phyloP scores from a whole-genome alignment of 2,329 filamentous ascomycete species.

The Exutisphaerella laricina region DNA sequence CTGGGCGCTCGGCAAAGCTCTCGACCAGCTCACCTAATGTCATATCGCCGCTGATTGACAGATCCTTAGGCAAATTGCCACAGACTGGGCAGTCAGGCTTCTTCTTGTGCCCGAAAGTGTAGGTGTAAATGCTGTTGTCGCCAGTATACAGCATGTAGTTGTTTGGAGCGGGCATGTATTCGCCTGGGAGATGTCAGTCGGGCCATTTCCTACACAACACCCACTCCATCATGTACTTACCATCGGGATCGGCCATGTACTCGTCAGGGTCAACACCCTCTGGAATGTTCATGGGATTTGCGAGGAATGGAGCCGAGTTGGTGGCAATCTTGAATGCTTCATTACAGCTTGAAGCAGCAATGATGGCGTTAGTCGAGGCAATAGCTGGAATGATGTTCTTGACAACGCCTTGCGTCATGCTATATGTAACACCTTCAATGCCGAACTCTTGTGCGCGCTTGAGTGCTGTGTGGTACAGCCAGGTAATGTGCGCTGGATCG shows the following conservation, averaged over 20 bases:
- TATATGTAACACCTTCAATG: constrained; percentile 89
- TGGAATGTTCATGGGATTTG: constrained; percentile 52
- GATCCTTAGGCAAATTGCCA: constrained; percentile 70
- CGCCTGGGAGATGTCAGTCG: constrained; percentile 7
- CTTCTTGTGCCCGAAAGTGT: constrained; percentile 91
- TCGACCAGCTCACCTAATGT: constrained; percentile 84
- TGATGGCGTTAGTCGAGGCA: constrained; percentile 93
- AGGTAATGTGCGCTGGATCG: constrained; percentile 94
- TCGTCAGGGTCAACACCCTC: constrained; percentile 19
- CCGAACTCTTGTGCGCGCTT: constrained; percentile 78
- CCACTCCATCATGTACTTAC: no score
- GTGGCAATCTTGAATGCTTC: constrained; percentile 94
- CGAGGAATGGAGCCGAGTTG: constrained; percentile 71
- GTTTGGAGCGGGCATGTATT: constrained; percentile 39
- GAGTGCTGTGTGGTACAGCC: constrained; percentile 84
- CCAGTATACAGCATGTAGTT: constrained; percentile 99
- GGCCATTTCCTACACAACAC: no score
- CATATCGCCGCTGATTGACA: constrained; percentile 63
- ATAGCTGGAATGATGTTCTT: constrained; percentile 99
- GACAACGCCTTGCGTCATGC: constrained; percentile 92
- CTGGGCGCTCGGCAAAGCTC: constrained; percentile 72
- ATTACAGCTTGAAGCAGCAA: constrained; percentile 92
- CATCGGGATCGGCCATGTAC: constrained; percentile 16
- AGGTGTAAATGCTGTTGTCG: constrained; percentile 92
- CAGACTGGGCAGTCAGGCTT: constrained; percentile 95